Evolutionary conservation across 73 alveolate species (phyloP), one percentile per base, ranked within the genome.

Genomic region (Uronychia binucleata): DNA sequence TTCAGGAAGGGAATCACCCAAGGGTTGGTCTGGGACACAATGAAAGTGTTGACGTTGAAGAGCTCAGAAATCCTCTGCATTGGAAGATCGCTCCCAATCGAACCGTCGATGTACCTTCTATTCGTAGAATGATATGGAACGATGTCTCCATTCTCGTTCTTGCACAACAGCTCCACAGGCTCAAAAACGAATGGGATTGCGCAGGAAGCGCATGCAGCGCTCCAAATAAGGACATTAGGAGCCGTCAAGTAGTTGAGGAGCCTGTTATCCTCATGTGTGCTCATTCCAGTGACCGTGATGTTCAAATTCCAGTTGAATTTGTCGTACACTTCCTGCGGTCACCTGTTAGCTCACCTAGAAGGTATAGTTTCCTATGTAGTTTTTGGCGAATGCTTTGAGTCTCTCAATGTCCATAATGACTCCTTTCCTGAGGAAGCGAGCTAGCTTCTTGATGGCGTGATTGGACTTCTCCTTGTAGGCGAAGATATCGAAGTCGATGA

Each of bases 1-100:
- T 85, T 46, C 0, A 92, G 58, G 34, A 92, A 89, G 0, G 97
- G 97, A 33, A 90, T 88, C 5, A 92, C 93, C 78, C 86, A 90
- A 31, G 97, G 97, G 58, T 92, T 92, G 26, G 85, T 88, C 75
- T 92, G 82, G 58, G 95, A 89, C 0, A 92, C 97, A 0, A 92
- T 89, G 60, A 89, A 92, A 1, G 97, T 82, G 74, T 92, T 92
- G 31, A 92, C 97, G 79, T 92, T 92, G 90, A 89, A 92, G 0
- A 92, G 88, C 85, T 92, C 97, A 85, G 93, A 57, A 79, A 92
- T 80, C 85, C 95, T 92, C 58, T 92, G 92, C 94, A 89, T 89
- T 0, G 97, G 97, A 0, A 92, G 84, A 82, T 92, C 97, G 0
- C 90, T 82, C 5, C 87, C 91, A 60, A 92, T 81, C 0, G 94